phyloP scores from a whole-genome alignment of 345 rosid species.

The Barbarea vulgaris region DNA sequence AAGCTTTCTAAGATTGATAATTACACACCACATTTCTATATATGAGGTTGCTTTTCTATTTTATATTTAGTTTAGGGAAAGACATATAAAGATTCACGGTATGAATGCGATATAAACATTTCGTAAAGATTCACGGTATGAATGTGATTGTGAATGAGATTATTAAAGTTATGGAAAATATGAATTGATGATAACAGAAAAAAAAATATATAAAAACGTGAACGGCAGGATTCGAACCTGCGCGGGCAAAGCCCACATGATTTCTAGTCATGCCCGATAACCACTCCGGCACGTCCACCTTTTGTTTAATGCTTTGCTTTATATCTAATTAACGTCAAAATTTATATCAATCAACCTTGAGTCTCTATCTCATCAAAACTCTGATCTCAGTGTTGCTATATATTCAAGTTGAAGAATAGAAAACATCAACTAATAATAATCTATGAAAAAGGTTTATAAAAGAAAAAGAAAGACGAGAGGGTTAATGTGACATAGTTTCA shows the following conservation, averaged over 20 bases:
- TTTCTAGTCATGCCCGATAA: conserved; percentile 92
- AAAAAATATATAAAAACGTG: conserved; percentile 8
- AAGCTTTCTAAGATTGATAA: background rate
- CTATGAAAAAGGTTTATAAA: background rate
- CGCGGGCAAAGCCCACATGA: conserved; percentile 93
- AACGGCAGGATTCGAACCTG: conserved; percentile 84
- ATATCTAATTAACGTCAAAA: fast-evolving
- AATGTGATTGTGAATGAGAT: background rate
- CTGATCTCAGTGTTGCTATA: background rate
- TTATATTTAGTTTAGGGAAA: background rate
- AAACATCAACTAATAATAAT: background rate
- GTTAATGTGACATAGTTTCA: conserved; percentile 9
- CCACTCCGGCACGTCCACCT: conserved; percentile 43
- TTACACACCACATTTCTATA: no score
- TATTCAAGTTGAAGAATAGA: background rate
- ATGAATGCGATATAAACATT: background rate
- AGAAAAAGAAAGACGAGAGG: background rate
- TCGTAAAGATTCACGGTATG: background rate
- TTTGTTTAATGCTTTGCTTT: background rate
- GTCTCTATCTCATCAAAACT: no score
- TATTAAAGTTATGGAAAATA: background rate
- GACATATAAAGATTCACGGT: background rate
- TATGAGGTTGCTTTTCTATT: background rate
- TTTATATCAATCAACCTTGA: background rate
- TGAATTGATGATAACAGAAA: background rate